Evolutionary conservation across 768 basidiomycete genomes (phyloP).

Genomic region (Udeniomyces megalosporus): DNA sequence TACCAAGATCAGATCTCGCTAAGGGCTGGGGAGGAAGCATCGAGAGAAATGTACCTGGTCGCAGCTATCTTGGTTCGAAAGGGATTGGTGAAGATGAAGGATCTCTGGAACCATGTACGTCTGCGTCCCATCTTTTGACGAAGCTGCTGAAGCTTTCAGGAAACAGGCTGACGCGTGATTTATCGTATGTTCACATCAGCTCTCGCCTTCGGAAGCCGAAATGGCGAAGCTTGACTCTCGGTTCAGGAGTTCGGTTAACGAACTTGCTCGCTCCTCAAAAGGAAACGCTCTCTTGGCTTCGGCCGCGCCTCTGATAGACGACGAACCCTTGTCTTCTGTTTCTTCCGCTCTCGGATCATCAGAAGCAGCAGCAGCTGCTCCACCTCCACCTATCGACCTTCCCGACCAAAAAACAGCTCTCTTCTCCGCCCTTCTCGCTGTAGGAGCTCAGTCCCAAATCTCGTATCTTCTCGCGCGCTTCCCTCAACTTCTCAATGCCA

Average conservation of each 20-base stretch:
- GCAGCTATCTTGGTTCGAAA: constrained; percentile 80
- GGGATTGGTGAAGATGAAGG: constrained; percentile 69
- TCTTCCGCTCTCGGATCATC: constrained; percentile 30
- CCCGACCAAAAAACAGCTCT: constrained; percentile 64
- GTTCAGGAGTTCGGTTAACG: constrained; percentile 35
- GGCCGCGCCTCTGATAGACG: constrained; percentile 35
- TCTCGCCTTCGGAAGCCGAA: constrained; percentile 56
- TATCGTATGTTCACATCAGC: constrained; percentile 30
- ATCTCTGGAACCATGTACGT: constrained; percentile 76
- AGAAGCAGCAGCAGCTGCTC: constrained; percentile 19
- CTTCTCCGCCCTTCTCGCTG: constrained; percentile 58
- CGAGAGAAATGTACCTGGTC: constrained; percentile 59
- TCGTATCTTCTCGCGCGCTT: constrained; percentile 63
- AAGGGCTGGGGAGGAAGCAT: constrained; percentile 39
- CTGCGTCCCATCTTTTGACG: background rate
- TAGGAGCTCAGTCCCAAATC: constrained; percentile 68
- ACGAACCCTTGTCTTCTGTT: constrained; percentile 19
- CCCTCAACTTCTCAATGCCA: constrained; percentile 67
- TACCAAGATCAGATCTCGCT: constrained; percentile 50
- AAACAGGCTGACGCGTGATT: background rate
- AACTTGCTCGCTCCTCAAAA: constrained; percentile 6
- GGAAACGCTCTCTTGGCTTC: constrained; percentile 18
- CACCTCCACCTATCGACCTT: constrained; percentile 1
- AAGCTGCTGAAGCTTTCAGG: no score
- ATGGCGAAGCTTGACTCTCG: constrained; percentile 53